Conservation (phyloP, 2,329 filamentous ascomycete genomes). For the Beauveria varroae region DNA sequence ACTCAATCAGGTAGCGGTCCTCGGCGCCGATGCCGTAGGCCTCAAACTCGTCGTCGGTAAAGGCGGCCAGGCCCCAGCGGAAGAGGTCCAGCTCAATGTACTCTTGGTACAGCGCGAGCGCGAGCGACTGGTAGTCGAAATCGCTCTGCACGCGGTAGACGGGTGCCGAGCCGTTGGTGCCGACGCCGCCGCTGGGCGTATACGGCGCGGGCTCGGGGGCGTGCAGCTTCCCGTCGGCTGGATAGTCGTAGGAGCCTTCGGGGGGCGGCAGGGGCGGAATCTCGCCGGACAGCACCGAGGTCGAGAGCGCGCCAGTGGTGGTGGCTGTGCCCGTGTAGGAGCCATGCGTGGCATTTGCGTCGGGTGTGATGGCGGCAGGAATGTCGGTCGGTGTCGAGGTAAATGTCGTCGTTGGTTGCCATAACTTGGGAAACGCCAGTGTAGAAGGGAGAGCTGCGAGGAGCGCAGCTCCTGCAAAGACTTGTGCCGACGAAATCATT, state of each 20-base stretch:
- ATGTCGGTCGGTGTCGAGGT: background rate
- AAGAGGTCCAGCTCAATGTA: slow-evolving; percentile 82
- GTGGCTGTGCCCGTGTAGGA: slow-evolving; percentile 59
- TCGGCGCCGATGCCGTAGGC: slow-evolving; percentile 59
- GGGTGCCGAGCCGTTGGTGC: slow-evolving; percentile 66
- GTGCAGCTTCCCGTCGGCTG: slow-evolving; percentile 61
- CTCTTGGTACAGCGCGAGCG: slow-evolving; percentile 70
- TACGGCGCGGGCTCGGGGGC: slow-evolving; percentile 64
- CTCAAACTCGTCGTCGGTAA: slow-evolving; percentile 61
- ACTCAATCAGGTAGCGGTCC: slow-evolving; percentile 63
- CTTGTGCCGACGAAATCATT: background rate
- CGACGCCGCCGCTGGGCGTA: slow-evolving; percentile 63
- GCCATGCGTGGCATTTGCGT: slow-evolving; percentile 41
- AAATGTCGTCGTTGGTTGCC: background rate
- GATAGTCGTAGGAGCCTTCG: slow-evolving; percentile 61
- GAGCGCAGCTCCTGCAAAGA: background rate
- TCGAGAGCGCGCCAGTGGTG: slow-evolving; percentile 61
- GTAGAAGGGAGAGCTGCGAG: background rate
- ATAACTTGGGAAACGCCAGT: background rate
- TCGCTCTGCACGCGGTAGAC: slow-evolving; percentile 73
- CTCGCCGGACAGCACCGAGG: slow-evolving; percentile 46
- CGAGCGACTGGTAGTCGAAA: slow-evolving; percentile 74
- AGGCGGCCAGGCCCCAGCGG: slow-evolving; percentile 64
- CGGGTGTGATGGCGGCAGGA: background rate
- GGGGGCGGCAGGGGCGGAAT: slow-evolving; percentile 29